These are phyloP conservation scores for Aspergillus incahuasiensis DNA, from an alignment of 495 filamentous ascomycete genomes.

Conservation along the genomic window DNA sequence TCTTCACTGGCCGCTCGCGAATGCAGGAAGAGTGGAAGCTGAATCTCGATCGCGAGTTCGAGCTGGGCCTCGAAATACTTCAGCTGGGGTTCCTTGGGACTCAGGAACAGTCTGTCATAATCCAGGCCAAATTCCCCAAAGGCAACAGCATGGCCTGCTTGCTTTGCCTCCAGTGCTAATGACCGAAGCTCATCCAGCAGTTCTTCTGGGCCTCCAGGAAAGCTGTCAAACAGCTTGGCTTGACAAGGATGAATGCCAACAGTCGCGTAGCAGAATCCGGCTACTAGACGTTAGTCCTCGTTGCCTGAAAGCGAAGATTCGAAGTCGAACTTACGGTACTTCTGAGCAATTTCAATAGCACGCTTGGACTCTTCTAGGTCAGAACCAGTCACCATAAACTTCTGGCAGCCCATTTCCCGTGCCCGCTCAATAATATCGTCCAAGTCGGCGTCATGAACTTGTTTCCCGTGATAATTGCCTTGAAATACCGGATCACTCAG, in stretches of 20 bases:
- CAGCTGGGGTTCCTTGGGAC: conserved; percentile 68
- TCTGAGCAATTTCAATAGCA: conserved; percentile 66
- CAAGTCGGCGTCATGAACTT: conserved; percentile 76
- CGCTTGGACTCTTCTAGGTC: conserved; percentile 71
- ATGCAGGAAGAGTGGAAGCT: conserved; percentile 85
- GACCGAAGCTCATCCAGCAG: conserved; percentile 56
- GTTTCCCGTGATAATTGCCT: conserved; percentile 77
- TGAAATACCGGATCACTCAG: conserved; percentile 81
- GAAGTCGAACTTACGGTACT: conserved; percentile 62
- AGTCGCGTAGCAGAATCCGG: conserved; percentile 78
- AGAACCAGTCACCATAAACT: conserved; percentile 92
- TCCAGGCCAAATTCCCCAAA: conserved; percentile 96
- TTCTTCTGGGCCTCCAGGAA: conserved; percentile 51
- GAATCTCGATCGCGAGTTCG: conserved; percentile 69
- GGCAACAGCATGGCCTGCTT: conserved; percentile 58
- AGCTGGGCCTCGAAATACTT: conserved; percentile 81
- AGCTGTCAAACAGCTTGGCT: conserved; percentile 60
- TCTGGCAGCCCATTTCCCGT: conserved; percentile 68
- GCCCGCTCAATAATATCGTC: conserved; percentile 71
- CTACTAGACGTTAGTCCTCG: conserved; percentile 32
- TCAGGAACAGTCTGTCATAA: conserved; percentile 84
- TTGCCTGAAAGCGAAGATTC: neutral
- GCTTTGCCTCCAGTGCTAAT: conserved; percentile 47
- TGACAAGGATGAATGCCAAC: conserved; percentile 91
- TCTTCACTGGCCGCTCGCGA: conserved; percentile 78